Base-by-base conservation (phyloP, 345 rosid genomes). In the Corchorus capsularis region DNA sequence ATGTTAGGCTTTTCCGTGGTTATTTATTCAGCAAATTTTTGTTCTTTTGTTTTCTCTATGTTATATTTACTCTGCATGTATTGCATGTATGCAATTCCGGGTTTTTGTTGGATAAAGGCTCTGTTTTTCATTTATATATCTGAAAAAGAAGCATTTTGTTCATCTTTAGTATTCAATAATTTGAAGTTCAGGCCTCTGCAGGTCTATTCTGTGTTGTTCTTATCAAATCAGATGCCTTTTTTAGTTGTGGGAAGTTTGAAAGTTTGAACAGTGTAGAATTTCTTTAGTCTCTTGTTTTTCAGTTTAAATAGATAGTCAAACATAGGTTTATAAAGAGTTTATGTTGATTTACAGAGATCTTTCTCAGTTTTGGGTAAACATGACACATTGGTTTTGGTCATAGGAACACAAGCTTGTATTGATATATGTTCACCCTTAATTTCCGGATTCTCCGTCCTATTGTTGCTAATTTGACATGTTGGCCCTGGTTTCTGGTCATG, bases 111-210 rank as follows among this genome's bases (percentile, higher is more conserved):
- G n/a, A 61, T 13, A 13, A 32, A 32, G 22, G 41, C 12, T 15
- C 56, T 34, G 6, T 49, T 10, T 67, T 45, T 27, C 55, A 35
- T 49, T 69, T 27, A n/a, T 55, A 53, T 41, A 37, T 72, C 22
- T 57, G 50, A 4, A 7, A 37, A 61, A 46, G 57, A 49, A 69
- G 14, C 59, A 15, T 15, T 43, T 49, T 69, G 59, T 72, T 72
- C 43, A 41, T 34, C 67, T 72, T 43, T 72, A 14, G 41, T 57
- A 15, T 57, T 72, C 16, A 20, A 27, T 72, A 67, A 6, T 22
- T 32, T 17, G 69, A 14, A 45, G 71, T 35, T 16, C 4, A 5
- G 17, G 8, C 27, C 27, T 27, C 27, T 35, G 55, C 8, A 45
- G 34, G 46, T 66, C 9, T 15, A 13, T 22, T 13, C 7, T 4